Evolutionary conservation across 108 stramenopile species (phyloP).

Genomic region (Poteriospumella lacustris): DNA sequence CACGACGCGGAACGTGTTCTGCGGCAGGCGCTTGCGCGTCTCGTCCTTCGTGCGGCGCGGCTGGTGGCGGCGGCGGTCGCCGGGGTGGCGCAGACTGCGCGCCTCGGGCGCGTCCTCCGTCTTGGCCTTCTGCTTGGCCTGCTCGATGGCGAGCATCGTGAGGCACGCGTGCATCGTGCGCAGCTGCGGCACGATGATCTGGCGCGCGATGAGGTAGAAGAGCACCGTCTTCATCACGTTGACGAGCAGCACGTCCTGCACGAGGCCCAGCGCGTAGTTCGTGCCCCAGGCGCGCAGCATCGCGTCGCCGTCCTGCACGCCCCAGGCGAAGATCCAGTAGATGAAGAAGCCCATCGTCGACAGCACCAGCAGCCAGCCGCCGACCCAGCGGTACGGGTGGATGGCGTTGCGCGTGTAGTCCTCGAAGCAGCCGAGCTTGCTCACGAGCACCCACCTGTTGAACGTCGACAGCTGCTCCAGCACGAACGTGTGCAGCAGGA

Average conservation of each 20-base stretch:
- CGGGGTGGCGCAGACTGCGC: too few relatives aligned
- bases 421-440: not conserved
- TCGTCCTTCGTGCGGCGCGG: too few relatives aligned
- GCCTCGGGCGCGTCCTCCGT: too few relatives aligned
- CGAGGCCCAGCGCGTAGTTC: not conserved
- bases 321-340: constrained; percentile 15
- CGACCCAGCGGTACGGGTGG: not conserved
- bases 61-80: too few relatives aligned
- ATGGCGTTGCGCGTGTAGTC: not conserved
- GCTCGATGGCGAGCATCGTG: too few relatives aligned
- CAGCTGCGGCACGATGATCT: too few relatives aligned
- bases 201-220: too few relatives aligned
- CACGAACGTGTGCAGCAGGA: not conserved
- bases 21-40: too few relatives aligned
- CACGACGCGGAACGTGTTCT: too few relatives aligned
- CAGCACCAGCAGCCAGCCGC: not conserved
- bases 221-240: too few relatives aligned
- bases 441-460: not conserved
- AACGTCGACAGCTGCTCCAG: not conserved
- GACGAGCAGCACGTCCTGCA: not conserved
- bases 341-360: not conserved
- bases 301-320: not conserved
- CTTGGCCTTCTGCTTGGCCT: too few relatives aligned
- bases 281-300: not conserved
- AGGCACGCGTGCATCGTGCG: too few relatives aligned